These are phyloP conservation scores for Poterioochromonas sp. DNA, from an alignment of 352 stramenopile species.

Conservation along the genomic window DNA sequence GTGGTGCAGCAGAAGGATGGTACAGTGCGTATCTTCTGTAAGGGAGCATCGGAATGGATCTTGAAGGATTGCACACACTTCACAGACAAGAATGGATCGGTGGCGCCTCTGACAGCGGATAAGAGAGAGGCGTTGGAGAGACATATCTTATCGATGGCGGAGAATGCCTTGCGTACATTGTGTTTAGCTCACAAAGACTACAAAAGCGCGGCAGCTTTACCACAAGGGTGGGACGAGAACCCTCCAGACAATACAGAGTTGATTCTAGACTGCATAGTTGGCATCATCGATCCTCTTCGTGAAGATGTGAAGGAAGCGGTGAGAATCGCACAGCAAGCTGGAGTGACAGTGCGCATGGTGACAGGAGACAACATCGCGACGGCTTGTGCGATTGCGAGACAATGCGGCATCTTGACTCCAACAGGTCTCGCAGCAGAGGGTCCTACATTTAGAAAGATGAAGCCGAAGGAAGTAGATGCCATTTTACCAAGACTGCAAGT, in stretches of 20 bases:
- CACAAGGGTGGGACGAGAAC: slow-evolving; percentile 53
- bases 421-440: slow-evolving; percentile 44
- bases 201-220: slow-evolving; percentile 46
- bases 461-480: slow-evolving; percentile 38
- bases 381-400: slow-evolving; percentile 85
- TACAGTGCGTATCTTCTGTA: slow-evolving; percentile 43
- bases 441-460: slow-evolving; percentile 56
- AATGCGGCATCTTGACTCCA: slow-evolving; percentile 78
- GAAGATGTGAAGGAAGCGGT: slow-evolving; percentile 45
- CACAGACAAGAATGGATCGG: not conserved
- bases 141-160: slow-evolving; percentile 65
- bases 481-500: slow-evolving; percentile 57
- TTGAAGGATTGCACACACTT: slow-evolving; percentile 29
- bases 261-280: slow-evolving; percentile 43
- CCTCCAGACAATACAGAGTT: slow-evolving; percentile 52
- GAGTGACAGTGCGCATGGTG: slow-evolving; percentile 39
- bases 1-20: slow-evolving; percentile 42
- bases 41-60: slow-evolving; percentile 45
- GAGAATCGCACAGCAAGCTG: slow-evolving; percentile 46
- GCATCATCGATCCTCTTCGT: slow-evolving; percentile 47
- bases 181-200: slow-evolving; percentile 72
- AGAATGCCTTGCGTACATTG: slow-evolving; percentile 68
- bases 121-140: not conserved
- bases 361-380: slow-evolving; percentile 79
- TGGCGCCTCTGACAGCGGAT: not conserved